Evolutionary conservation across 768 basidiomycete genomes (phyloP).

Genomic region (Lentinula lateritia): DNA sequence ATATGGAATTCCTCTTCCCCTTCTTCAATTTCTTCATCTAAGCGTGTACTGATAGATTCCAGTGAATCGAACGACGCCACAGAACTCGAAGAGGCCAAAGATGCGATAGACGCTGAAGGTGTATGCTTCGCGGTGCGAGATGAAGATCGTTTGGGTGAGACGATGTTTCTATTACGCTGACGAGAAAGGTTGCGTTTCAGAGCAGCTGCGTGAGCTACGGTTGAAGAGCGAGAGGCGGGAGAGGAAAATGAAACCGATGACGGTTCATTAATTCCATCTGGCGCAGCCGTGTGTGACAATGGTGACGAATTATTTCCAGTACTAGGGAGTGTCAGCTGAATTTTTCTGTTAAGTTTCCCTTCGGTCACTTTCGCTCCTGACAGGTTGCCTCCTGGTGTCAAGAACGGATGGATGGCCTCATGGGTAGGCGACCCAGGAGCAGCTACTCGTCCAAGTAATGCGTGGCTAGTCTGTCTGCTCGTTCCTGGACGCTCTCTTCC

Average conservation of each 20-base stretch:
- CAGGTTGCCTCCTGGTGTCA: not conserved
- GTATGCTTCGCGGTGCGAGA: constrained; percentile 28
- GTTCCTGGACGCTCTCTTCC: not conserved
- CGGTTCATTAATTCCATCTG: not conserved
- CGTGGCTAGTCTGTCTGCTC: not conserved
- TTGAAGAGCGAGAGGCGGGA: not conserved
- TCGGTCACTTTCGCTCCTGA: not conserved
- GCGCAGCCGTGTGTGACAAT: not conserved
- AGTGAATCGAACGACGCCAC: constrained; percentile 9
- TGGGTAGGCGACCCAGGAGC: not conserved
- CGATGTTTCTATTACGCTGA: constrained; percentile 1
- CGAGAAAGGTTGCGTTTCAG: constrained; percentile 1
- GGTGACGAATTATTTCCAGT: not conserved
- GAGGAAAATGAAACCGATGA: not conserved
- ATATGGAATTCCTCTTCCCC: constrained; percentile 35
- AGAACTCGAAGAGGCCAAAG: constrained; percentile 9
- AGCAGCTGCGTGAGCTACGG: not conserved
- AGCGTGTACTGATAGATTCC: not conserved
- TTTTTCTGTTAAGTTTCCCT: not conserved
- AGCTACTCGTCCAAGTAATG: not conserved
- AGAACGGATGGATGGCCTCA: not conserved
- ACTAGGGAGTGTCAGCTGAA: not conserved
- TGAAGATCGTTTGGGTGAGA: constrained; percentile 22
- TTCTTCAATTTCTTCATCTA: not conserved
- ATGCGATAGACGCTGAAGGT: not conserved